Conservation (phyloP, 176 grass and related monocot genomes). For the Aegilops speltoides region DNA sequence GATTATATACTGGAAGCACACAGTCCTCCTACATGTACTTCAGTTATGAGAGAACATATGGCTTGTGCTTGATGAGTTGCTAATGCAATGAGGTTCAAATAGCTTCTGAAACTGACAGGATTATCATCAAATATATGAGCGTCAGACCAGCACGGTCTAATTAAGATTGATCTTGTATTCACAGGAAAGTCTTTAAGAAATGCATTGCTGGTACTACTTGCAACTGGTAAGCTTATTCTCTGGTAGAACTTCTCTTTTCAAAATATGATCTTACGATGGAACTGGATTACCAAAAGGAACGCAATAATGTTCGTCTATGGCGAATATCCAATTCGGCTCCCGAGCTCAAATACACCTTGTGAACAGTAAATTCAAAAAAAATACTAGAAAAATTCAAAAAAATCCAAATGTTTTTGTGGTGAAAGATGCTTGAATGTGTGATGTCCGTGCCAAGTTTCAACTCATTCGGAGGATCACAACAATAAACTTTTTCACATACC, state of each 20-base stretch:
- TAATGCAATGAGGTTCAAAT: not conserved
- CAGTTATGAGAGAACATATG: slow-evolving; percentile 9
- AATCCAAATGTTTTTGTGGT: too few relatives aligned
- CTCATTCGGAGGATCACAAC: too few relatives aligned
- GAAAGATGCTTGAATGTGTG: too few relatives aligned
- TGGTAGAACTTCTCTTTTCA: not conserved
- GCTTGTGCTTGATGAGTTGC: not conserved
- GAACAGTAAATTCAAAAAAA: too few relatives aligned
- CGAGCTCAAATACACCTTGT: too few relatives aligned
- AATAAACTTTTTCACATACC: too few relatives aligned
- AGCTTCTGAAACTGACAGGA: not conserved
- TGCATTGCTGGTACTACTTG: not conserved
- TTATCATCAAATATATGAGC: not conserved
- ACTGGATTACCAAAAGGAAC: not conserved
- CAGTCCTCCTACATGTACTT: not conserved
- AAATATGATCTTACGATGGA: not conserved
- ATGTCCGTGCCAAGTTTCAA: too few relatives aligned
- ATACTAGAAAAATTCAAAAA: too few relatives aligned
- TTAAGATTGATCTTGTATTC: not conserved
- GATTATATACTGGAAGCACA: not conserved
- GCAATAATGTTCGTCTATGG: not conserved
- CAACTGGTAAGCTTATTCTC: not conserved
- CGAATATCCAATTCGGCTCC: too few relatives aligned
- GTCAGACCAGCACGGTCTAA: not conserved
- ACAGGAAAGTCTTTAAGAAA: not conserved